Percentiles rank a stretch among this genome's conserved stretches.
Evolutionary conservation across 1,284 basidiomycete species (phyloP).

Genomic region (Coniferiporia sulphurascens): DNA sequence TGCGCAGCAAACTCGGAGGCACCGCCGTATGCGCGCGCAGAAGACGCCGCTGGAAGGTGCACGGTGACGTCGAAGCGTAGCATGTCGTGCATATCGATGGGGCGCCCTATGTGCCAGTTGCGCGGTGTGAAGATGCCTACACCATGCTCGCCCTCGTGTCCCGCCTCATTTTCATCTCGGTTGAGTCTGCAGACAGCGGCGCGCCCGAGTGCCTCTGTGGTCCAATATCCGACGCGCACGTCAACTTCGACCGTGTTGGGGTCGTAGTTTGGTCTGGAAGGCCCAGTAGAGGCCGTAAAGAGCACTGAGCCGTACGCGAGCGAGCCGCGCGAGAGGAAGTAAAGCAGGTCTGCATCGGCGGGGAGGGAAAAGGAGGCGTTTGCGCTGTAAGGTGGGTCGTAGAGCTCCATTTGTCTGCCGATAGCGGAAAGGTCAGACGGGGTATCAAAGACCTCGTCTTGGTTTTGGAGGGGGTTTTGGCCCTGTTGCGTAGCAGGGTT

Average conservation of each 20-base stretch:
- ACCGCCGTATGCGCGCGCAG: conserved; percentile 19
- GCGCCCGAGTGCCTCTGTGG: conserved; percentile 12
- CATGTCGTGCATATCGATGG: conserved; percentile 1
- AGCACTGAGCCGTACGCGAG: conserved; percentile 20
- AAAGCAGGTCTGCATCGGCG: conserved; percentile 23
- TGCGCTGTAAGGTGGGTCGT: conserved; percentile 6
- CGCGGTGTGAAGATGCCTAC: conserved; percentile 27
- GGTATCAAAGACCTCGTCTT: not conserved
- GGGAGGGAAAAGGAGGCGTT: conserved; percentile 23
- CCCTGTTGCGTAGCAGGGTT: not conserved
- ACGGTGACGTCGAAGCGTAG: conserved; percentile 22
- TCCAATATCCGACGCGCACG: conserved; percentile 19
- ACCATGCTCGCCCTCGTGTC: conserved; percentile 20
- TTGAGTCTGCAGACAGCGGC: conserved; percentile 26
- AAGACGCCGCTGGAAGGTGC: conserved; percentile 16
- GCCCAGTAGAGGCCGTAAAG: conserved; percentile 6
- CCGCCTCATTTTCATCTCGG: conserved; percentile 11
- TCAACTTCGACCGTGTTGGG: conserved; percentile 21
- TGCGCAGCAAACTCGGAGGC: too few species aligned
- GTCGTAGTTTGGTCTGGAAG: not conserved
- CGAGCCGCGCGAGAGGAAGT: conserved; percentile 25
- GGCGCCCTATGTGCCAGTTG: conserved; percentile 7
- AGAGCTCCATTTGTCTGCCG: not conserved
- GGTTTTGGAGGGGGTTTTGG: not conserved
- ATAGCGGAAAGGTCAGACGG: not conserved